Evolutionary conservation across 2,329 filamentous ascomycete genomes (phyloP), one percentile per base, ranked within the genome.

Genomic region (Aphanoascus verrucosus): DNA sequence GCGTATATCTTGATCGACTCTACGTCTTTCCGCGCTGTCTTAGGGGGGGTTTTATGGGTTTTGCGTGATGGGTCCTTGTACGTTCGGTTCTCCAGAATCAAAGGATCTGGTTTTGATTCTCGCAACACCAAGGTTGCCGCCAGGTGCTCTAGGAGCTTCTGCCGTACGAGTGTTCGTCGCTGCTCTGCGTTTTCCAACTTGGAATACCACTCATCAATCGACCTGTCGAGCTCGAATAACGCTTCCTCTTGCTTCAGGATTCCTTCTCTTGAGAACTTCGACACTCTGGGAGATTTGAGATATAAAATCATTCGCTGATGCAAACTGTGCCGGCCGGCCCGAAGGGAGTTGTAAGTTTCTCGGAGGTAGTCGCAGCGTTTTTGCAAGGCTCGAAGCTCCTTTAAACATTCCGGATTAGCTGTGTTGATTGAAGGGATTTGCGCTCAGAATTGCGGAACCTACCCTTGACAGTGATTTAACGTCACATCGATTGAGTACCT

Each of bases 121-220:
- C 51, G 47, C 11, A 85, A 72, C 5, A 79, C 79, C 49, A 80
- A 72, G 1, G 85, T 84, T 14, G 85, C 86, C 45, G 86, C 86
- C 50, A 90, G 82, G 63, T 91, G 86, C 68, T 91, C 86, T 2
- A 91, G 77, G 11, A 91, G 74, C 74, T 89, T 91, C 65, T 90
- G 85, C 37, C 85, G 79, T 43, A 91, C 81, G 5, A 84, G 77
- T 14, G 82, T 83, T 40, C 86, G 81, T 62, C 86, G 77, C 64
- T 89, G 88, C 67, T 91, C 86, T 8, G 85, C 84, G 58, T 84
- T 79, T 63, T 90, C 86, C n/a, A 90, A 77, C 70, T 90, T 90
- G 60, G 72, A 75, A 47, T 86, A 81, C 83, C 86, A 90, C 64
- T 88, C 85, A 62, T 90, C 86, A 58, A 91, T 90, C 2, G 83